A percentile compares a stretch with the other conserved stretches of the same genome.
These are phyloP conservation scores for Penicillium griseofulvum DNA, from an alignment of 2,329 filamentous ascomycete species.

Conservation along the genomic window DNA sequence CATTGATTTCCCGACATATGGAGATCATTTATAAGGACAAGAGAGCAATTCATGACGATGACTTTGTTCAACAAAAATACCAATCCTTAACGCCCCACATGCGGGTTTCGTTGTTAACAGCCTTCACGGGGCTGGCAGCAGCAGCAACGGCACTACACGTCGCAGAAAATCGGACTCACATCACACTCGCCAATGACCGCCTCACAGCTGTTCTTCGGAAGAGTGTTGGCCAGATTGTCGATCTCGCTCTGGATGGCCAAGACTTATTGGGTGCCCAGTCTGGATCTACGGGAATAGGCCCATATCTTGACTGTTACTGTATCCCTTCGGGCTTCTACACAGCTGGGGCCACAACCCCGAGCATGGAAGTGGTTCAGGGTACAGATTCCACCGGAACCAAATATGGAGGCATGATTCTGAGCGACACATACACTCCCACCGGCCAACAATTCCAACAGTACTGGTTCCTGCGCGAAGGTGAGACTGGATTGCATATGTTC, in stretches of 20 bases:
- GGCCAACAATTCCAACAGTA: slow-evolving; percentile 63
- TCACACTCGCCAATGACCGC: slow-evolving; percentile 45
- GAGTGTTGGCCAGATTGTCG: slow-evolving; percentile 41
- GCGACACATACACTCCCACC: slow-evolving; percentile 57
- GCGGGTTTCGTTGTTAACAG: not conserved
- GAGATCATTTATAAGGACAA: not conserved
- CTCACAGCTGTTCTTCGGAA: slow-evolving; percentile 48
- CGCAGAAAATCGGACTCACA: slow-evolving; percentile 19
- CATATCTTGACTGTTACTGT: slow-evolving; percentile 65
- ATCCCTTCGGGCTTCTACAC: slow-evolving; percentile 60
- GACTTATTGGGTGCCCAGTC: slow-evolving; percentile 52
- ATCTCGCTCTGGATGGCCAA: slow-evolving; percentile 48
- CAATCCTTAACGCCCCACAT: not conserved
- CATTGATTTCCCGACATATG: slow-evolving; percentile 1
- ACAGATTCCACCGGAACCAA: slow-evolving; percentile 50
- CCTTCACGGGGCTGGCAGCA: slow-evolving; percentile 1
- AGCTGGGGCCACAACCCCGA: slow-evolving; percentile 51
- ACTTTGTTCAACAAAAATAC: not conserved
- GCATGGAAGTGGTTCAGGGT: slow-evolving; percentile 53
- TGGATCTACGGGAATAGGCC: slow-evolving; percentile 52
- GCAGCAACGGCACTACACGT: slow-evolving; percentile 19
- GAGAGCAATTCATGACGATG: not conserved
- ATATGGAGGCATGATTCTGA: slow-evolving; percentile 61
- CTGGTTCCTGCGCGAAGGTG: slow-evolving; percentile 62
- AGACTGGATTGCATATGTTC: slow-evolving; percentile 63